These are phyloP conservation scores for Fusarium ramigenum DNA, from an alignment of 2,329 filamentous ascomycete species.

Conservation along the genomic window DNA sequence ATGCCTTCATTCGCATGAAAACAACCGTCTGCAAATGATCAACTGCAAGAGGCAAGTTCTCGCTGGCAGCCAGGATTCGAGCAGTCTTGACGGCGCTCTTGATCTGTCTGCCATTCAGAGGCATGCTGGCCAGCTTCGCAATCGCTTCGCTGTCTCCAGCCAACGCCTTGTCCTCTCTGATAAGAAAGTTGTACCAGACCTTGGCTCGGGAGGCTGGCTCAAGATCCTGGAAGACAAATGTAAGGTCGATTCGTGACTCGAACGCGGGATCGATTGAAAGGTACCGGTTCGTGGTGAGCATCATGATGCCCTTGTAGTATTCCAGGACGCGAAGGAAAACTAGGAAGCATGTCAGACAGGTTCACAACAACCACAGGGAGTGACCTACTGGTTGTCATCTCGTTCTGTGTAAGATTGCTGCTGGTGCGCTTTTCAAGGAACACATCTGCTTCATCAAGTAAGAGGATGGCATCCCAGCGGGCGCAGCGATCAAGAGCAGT, in stretches of 20 bases:
- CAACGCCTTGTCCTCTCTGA: background rate
- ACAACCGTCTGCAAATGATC: conserved; percentile 11
- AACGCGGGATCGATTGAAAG: conserved; percentile 54
- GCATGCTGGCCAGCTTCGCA: background rate
- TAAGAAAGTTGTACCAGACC: conserved; percentile 37
- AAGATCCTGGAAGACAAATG: conserved; percentile 47
- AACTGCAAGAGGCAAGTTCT: background rate
- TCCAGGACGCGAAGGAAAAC: conserved; percentile 45
- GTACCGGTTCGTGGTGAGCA: conserved; percentile 54
- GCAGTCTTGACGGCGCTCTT: conserved; percentile 23
- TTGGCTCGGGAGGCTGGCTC: conserved; percentile 22
- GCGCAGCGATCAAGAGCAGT: conserved; percentile 41
- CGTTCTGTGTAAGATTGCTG: conserved; percentile 37
- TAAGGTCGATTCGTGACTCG: conserved; percentile 55
- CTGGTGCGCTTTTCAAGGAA: conserved; percentile 46
- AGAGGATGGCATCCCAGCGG: conserved; percentile 48
- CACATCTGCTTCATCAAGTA: conserved; percentile 52
- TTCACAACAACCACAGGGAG: accelerated
- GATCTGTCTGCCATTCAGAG: conserved; percentile 34
- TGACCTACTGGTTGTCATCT: conserved; percentile 41
- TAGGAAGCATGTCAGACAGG: background rate
- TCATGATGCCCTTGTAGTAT: conserved; percentile 50
- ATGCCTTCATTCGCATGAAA: background rate
- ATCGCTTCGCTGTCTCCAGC: background rate
- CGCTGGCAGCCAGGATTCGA: background rate